Evolutionary conservation across 2,329 filamentous ascomycete species (phyloP), one percentile per base, ranked within the genome.

Genomic region (Hypoxylon rubiginosum): DNA sequence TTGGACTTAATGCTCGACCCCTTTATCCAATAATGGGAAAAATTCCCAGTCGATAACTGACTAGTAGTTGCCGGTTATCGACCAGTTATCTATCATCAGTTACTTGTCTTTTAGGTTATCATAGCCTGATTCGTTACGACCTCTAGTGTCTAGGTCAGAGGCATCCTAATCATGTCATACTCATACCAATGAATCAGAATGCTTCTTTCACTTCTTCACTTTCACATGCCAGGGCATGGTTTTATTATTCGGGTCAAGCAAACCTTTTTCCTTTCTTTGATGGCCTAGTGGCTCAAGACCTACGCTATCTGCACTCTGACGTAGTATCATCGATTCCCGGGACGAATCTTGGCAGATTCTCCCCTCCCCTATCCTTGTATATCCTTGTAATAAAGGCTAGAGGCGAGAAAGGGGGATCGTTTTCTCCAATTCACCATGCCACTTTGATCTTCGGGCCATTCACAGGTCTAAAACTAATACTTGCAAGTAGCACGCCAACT

Each of bases 261-360:
- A 36, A 13, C 15, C 15, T 39, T 48, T 48, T 28, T 28, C 13
- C 45, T n/a, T n/a, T 15, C 13, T 26, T 24, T 48, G 10, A 28
- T 4, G 21, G 19, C 43, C 21, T 26, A 49, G 13, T 32, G 26
- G 24, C 19, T 24, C 52, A 56, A 54, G 52, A 53, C 61, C 19
- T 13, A 24, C 6, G 13, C 5, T 30, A 68, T 58, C 62, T 61
- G 58, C 66, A 61, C 43, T 17, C 60, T 69, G 66, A 69, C 66
- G 66, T 69, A 69, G 63, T 58, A 66, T 68, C 49, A 53, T 58
- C 49, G 63, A 69, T 69, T 53, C 62, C 53, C 36, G 57, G 60
- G 26, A 55, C 17, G 19, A n/a, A 58, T 49, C 58, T 67, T 67
- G 52, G 55, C 64, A 67, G 63, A 66, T 66, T 66, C 45, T 51